Conservation (phyloP, 129 eudicot genomes). For the Silybum marianum region DNA sequence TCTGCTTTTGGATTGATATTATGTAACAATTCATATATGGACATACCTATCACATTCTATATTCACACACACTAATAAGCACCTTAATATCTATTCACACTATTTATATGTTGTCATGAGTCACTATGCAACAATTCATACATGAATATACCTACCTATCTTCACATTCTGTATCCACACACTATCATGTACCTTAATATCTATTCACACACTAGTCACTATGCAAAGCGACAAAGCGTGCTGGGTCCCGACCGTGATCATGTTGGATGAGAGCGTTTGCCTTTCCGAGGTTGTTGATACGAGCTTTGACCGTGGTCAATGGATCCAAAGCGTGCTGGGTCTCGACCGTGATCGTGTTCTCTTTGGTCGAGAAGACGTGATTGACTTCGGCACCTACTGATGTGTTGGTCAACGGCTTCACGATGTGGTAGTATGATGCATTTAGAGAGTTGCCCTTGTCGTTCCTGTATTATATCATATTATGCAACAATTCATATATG, state of each 20-base stretch:
- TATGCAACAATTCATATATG: not conserved
- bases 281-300: conserved; percentile 82
- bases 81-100: not conserved
- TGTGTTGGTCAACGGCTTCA: conserved; percentile 78
- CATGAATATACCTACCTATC: not conserved
- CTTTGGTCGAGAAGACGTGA: conserved; percentile 82
- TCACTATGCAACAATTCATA: no score
- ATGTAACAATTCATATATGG: not conserved
- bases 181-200: not conserved
- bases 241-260: no score
- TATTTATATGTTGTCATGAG: not conserved
- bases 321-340: conserved; percentile 87
- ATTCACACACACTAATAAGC: not conserved
- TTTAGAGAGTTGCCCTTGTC: conserved; percentile 81
- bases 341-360: conserved; percentile 83
- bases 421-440: conserved; percentile 87
- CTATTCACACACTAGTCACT: not conserved
- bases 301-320: conserved; percentile 76
- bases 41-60: not conserved
- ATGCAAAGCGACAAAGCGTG: no score
- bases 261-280: conserved; percentile 88
- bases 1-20: not conserved
- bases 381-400: conserved; percentile 95
- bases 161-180: not conserved
- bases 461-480: conserved; percentile 52